Evolutionary conservation across 257 asterid genomes (phyloP), one percentile per base, ranked within the genome.

Genomic region (Nicotiana attenuata): DNA sequence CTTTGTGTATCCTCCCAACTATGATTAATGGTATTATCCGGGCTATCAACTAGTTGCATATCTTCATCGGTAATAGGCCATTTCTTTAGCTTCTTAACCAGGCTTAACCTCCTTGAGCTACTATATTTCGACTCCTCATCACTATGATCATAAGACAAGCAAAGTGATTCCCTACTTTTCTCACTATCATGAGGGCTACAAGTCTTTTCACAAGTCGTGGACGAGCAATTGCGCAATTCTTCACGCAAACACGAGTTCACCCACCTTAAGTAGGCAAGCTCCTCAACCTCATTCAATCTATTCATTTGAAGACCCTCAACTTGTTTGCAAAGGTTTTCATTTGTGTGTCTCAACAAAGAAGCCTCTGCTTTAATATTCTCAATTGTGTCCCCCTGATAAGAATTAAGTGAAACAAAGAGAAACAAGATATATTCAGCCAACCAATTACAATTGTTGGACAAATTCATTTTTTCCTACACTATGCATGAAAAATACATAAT

Each of bases 231-330:
- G 65, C 90, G 93, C 61, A 93, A 79, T 81, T 95, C 98, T 33
- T 91, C 91, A 77, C 97, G 85, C 63, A 93, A 89, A 86, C 99
- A 92, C 4, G 99, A 93, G 61, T 95, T 93, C 22, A 93, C 96
- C 99, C 99, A 95, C 85, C 91, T 88, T 82, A 95, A 88, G 85
- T 95, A 95, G 78, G 90, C 97, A 63, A 93, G 96, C 89, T 93
- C 99, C 87, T 95, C 99, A 17, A 91, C 98, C 83, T 95, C 99
- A 83, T 92, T 95, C 91, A 95, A 85, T 50, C 98, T 64, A 87
- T 90, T 93, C 90, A 93, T 83, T 81, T 95, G 99, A 84, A 93
- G 98, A 65, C 94, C 95, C 85, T 95, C 99, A 77, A 95, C 98
- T 92, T 95, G 99, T 82, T 95, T 95, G 88, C 94, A 86, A 16